Conservation (phyloP, 306 rosid species). For the Purshia tridentata region DNA sequence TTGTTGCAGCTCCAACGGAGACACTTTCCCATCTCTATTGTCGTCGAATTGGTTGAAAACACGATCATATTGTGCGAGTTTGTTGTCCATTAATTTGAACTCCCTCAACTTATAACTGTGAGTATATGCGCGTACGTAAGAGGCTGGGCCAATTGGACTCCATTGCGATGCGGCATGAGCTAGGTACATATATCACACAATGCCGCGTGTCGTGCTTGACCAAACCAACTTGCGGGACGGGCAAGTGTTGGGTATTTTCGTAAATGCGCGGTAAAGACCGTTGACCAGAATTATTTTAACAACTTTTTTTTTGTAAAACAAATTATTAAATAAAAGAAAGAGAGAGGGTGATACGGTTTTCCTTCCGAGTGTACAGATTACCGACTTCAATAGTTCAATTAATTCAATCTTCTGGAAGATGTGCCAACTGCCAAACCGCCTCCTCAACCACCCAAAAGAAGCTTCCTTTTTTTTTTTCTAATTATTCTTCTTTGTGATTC, state of each 20-base stretch:
- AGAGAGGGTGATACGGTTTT: too few relatives aligned
- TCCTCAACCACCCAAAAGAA: background rate
- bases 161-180: background rate
- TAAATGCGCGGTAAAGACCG: constrained; percentile 3
- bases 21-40: constrained; percentile 64
- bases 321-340: too few relatives aligned
- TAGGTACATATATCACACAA: background rate
- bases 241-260: background rate
- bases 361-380: background rate
- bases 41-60: constrained; percentile 68
- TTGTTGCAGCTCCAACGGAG: constrained; percentile 58
- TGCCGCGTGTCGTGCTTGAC: constrained; percentile 28
- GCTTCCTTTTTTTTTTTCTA: background rate
- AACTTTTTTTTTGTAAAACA: background rate
- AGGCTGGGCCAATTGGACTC: too few relatives aligned
- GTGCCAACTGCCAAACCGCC: constrained; percentile 7
- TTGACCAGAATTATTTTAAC: background rate
- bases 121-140: background rate
- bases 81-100: constrained; percentile 45
- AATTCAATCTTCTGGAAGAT: background rate
- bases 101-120: too few relatives aligned
- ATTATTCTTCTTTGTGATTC: background rate
- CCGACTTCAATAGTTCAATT: background rate
- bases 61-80: constrained; percentile 39
- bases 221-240: constrained; percentile 8